Conservation (phyloP, 2,329 filamentous ascomycete species). For the Myriosclerotinia curreyana region DNA sequence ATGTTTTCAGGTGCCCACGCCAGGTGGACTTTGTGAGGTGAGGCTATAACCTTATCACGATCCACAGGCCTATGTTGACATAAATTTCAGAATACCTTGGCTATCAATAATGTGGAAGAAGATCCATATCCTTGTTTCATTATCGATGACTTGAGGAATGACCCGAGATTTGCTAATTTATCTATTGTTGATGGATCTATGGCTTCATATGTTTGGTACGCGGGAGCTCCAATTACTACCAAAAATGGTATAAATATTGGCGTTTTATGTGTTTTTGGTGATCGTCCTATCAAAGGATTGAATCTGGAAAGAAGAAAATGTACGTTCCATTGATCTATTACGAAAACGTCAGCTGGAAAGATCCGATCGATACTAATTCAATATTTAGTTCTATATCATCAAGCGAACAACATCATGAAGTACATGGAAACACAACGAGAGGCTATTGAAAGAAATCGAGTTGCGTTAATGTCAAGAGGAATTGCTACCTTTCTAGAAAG, state of each 20-base stretch:
- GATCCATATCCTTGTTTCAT: constrained; percentile 22
- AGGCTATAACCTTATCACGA: not conserved
- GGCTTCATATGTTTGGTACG: constrained; percentile 24
- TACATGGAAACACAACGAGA: constrained; percentile 56
- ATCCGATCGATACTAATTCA: not conserved
- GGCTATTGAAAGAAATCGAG: constrained; percentile 49
- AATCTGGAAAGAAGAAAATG: constrained; percentile 20
- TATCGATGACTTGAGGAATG: constrained; percentile 21
- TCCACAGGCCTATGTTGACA: not conserved
- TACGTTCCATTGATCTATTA: constrained; percentile 37
- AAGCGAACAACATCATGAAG: constrained; percentile 48
- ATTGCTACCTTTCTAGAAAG: constrained; percentile 52
- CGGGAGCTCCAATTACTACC: constrained; percentile 23
- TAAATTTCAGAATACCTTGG: constrained; percentile 15
- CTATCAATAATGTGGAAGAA: not conserved
- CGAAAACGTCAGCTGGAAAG: constrained; percentile 48
- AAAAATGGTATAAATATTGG: constrained; percentile 45
- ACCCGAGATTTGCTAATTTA: constrained; percentile 22
- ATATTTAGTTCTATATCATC: constrained; percentile 51
- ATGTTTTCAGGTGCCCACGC: constrained; percentile 31
- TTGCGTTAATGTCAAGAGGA: constrained; percentile 50
- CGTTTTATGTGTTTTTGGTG: constrained; percentile 56
- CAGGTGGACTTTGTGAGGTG: constrained; percentile 37
- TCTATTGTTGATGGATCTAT: constrained; percentile 23
- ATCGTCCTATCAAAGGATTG: constrained; percentile 28